phyloP scores from a whole-genome alignment of 2,329 filamentous ascomycete genomes.

The Trichoderma atrobrunneum region DNA sequence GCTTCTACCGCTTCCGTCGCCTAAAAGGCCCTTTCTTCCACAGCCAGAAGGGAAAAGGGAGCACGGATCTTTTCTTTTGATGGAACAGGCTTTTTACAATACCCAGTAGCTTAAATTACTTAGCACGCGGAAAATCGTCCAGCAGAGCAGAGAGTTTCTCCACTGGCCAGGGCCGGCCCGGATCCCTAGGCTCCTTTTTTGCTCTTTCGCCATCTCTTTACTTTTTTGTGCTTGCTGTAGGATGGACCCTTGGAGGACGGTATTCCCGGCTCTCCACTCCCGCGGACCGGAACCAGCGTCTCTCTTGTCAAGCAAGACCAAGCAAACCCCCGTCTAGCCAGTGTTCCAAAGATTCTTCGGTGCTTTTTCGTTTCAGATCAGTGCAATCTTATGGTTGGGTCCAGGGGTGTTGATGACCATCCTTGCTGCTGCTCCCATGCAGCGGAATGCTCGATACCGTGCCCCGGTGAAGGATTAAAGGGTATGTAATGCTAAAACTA shows the following conservation, averaged over 20 bases:
- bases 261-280: background rate
- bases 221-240: background rate
- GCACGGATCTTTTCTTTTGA: background rate
- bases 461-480: background rate
- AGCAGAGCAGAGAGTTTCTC: background rate
- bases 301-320: background rate
- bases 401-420: background rate
- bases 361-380: slow-evolving; percentile 16
- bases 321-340: background rate
- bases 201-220: background rate
- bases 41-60: background rate
- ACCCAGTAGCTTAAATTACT: slow-evolving; percentile 13
- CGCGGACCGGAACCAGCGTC: background rate
- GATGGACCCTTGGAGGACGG: background rate
- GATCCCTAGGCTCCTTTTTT: background rate
- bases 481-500: background rate
- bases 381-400: background rate
- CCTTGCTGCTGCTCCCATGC: slow-evolving; percentile 4
- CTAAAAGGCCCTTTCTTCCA: background rate
- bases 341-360: background rate
- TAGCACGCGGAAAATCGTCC: background rate
- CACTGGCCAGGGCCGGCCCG: slow-evolving; percentile 13
- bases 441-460: background rate
- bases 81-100: background rate
- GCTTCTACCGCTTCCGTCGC: background rate